Evolutionary conservation across 257 asterid genomes (phyloP).

Genomic region (Nemophila menziesii): DNA sequence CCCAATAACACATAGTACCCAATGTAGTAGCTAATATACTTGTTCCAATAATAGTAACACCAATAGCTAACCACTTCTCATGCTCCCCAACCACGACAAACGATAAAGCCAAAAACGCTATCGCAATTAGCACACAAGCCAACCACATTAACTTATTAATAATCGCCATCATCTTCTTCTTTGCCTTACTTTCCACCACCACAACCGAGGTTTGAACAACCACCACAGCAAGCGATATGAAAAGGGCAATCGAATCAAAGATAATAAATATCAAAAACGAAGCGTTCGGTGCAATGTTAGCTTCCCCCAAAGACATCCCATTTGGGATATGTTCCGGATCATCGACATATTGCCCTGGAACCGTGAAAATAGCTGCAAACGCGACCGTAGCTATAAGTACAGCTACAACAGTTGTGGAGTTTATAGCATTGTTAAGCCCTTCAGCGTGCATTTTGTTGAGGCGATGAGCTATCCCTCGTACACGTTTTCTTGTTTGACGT

Average conservation of each 20-base stretch:
- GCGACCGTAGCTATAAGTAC: constrained; percentile 44
- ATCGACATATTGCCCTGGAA: constrained; percentile 40
- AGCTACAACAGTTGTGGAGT: constrained; percentile 42
- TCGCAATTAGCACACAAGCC: constrained; percentile 36
- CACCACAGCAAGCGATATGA: constrained; percentile 42
- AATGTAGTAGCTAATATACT: constrained; percentile 33
- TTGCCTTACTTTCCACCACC: constrained; percentile 37
- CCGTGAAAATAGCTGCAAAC: constrained; percentile 38
- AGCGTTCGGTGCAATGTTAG: constrained; percentile 32
- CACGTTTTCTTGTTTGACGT: constrained; percentile 29
- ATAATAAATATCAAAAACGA: constrained; percentile 30
- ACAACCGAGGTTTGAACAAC: constrained; percentile 43
- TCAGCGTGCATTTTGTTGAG: constrained; percentile 39
- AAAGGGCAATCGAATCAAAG: constrained; percentile 35
- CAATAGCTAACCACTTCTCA: constrained; percentile 35
- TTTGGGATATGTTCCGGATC: constrained; percentile 23
- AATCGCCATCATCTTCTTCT: constrained; percentile 49
- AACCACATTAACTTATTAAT: constrained; percentile 49
- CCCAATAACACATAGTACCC: constrained; percentile 53
- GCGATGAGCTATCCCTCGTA: constrained; percentile 36
- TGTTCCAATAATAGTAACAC: constrained; percentile 41
- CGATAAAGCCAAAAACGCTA: constrained; percentile 32
- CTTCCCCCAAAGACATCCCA: constrained; percentile 36
- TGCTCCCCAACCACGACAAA: constrained; percentile 36
- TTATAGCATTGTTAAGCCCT: constrained; percentile 45